Conservation (phyloP, 352 stramenopile species). For the Globisporangium irregulare region DNA sequence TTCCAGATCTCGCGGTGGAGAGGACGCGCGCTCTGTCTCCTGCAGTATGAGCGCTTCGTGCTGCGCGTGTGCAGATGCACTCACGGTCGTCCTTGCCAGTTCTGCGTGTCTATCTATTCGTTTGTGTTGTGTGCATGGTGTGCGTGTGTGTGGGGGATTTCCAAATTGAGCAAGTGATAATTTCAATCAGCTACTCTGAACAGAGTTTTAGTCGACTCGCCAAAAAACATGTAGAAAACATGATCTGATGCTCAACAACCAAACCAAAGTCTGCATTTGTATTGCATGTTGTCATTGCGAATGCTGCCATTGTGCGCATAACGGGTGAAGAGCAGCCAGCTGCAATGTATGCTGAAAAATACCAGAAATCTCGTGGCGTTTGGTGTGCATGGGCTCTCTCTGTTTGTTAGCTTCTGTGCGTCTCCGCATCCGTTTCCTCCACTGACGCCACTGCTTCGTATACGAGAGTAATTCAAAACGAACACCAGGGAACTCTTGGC, state of each 20-base stretch:
- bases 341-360: too few species aligned
- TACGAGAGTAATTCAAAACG: too few species aligned
- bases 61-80: not conserved
- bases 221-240: conserved; percentile 71
- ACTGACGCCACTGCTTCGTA: too few species aligned
- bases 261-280: not conserved
- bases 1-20: not conserved
- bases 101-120: not conserved
- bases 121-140: not conserved
- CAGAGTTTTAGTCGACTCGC: conserved; percentile 87
- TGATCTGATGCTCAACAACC: conserved; percentile 68
- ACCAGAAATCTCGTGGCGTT: too few species aligned
- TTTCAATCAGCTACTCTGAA: conserved; percentile 90
- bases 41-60: not conserved
- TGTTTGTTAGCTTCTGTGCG: too few species aligned
- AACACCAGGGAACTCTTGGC: too few species aligned
- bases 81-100: conserved; percentile 21
- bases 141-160: conserved; percentile 6
- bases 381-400: too few species aligned
- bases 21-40: too few species aligned
- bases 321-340: too few species aligned
- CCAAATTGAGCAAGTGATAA: conserved; percentile 73
- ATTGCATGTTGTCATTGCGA: not conserved
- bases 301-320: too few species aligned
- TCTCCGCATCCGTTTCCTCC: too few species aligned